Conservation (phyloP, 2,329 filamentous ascomycete species). For the Rachicladosporium sp. region DNA sequence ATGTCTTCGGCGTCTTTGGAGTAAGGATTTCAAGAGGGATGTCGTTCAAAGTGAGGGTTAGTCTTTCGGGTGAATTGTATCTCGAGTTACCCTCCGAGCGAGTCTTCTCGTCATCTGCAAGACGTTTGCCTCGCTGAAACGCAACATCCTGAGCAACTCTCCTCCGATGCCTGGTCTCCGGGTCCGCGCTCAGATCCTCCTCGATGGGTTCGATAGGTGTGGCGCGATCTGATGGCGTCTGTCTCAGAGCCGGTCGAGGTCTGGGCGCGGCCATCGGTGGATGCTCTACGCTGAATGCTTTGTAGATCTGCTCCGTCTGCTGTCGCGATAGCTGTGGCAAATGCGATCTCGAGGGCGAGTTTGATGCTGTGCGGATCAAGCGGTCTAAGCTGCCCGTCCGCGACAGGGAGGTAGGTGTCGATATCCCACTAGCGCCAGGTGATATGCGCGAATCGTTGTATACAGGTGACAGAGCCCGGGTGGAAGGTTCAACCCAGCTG, state of each 20-base stretch:
- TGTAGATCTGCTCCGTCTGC: slow-evolving; percentile 18
- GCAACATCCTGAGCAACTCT: slow-evolving; percentile 17
- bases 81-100: slow-evolving; percentile 20
- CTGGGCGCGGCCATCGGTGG: slow-evolving; percentile 7
- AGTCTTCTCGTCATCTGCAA: slow-evolving; percentile 19
- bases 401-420: slow-evolving; percentile 5
- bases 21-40: slow-evolving; percentile 12
- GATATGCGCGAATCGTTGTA: neutral
- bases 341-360: slow-evolving; percentile 12
- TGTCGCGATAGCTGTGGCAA: slow-evolving; percentile 20
- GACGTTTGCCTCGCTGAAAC: slow-evolving; percentile 23
- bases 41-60: slow-evolving; percentile 9
- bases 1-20: slow-evolving; percentile 6
- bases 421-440: slow-evolving; percentile 10
- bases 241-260: slow-evolving; percentile 20
- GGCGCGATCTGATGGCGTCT: slow-evolving; percentile 8
- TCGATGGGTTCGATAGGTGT: slow-evolving; percentile 6
- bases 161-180: slow-evolving; percentile 12
- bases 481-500: slow-evolving; percentile 7
- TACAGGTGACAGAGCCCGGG: neutral
- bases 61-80: slow-evolving; percentile 16
- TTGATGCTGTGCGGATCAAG: too few species aligned
- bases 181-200: slow-evolving; percentile 12
- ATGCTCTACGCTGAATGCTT: slow-evolving; percentile 10
- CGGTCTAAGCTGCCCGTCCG: too few species aligned